Conservation (phyloP, 306 rosid species). For the Castanea sativa region DNA sequence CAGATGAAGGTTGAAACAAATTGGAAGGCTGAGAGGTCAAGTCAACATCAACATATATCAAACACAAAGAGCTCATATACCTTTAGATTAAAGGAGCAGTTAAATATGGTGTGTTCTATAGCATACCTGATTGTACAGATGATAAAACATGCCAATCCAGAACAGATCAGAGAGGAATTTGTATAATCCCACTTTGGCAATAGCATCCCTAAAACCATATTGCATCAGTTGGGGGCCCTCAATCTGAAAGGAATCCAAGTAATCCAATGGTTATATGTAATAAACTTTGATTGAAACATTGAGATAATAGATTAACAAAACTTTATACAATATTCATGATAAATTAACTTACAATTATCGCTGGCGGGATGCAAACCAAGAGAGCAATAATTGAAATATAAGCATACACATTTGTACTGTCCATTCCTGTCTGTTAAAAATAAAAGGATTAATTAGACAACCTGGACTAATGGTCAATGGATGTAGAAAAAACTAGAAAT, state of each 20-base stretch:
- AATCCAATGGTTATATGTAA: neutral
- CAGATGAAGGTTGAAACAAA: neutral
- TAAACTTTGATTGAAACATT: neutral
- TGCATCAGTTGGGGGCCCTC: constrained; percentile 72
- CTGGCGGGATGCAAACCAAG: constrained; percentile 67
- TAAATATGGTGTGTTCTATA: neutral
- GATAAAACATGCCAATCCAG: constrained; percentile 79
- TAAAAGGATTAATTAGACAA: neutral
- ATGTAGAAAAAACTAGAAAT: neutral
- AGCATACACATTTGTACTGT: constrained; percentile 73
- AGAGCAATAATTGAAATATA: constrained; percentile 80
- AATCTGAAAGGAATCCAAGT: constrained; percentile 47
- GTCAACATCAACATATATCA: neutral
- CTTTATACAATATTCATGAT: neutral
- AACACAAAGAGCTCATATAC: neutral
- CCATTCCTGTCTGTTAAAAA: constrained; percentile 65
- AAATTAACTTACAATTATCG: constrained; percentile 47
- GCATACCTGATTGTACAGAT: constrained; percentile 70
- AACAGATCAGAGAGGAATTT: constrained; percentile 68
- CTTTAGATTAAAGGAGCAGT: neutral
- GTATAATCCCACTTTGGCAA: constrained; percentile 61
- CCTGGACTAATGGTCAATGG: neutral
- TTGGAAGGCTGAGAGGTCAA: neutral
- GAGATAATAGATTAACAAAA: neutral
- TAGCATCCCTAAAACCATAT: constrained; percentile 62